Conservation (phyloP, 192 early-diverging fungal genomes). For the Chytriomyces sp. region DNA sequence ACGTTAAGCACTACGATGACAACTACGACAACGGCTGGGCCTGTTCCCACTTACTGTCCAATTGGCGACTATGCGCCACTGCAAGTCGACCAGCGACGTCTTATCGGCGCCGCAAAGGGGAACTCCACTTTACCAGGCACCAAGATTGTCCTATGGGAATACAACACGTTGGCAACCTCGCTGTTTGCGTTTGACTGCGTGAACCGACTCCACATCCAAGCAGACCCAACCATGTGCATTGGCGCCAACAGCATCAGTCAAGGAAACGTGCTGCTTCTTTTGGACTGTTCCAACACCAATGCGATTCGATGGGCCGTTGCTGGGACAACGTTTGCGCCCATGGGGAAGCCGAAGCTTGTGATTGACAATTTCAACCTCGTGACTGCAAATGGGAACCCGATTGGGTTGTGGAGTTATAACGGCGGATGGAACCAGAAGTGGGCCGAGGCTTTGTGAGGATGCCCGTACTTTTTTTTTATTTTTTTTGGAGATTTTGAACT, state of each 20-base stretch:
- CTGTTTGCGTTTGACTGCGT: slow-evolving; percentile 10
- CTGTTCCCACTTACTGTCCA: too few species aligned
- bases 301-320: slow-evolving; percentile 7
- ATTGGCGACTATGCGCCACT: too few species aligned
- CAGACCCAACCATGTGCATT: slow-evolving; percentile 2
- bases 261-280: not conserved
- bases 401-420: slow-evolving; percentile 4
- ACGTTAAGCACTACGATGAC: not conserved
- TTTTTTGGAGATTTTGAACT: too few species aligned
- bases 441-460: not conserved
- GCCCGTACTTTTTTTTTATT: too few species aligned
- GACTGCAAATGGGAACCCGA: not conserved
- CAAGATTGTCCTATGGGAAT: not conserved
- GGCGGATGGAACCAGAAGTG: slow-evolving; percentile 16
- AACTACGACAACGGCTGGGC: not conserved
- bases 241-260: not conserved
- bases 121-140: not conserved
- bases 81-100: not conserved
- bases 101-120: not conserved
- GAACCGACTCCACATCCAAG: slow-evolving; percentile 1
- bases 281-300: not conserved
- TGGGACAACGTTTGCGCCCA: not conserved
- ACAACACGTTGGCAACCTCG: not conserved
- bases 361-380: not conserved
- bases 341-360: not conserved